Percentiles rank a stretch among this genome's conserved stretches.
phyloP scores from a whole-genome alignment of 495 filamentous ascomycete species.

The Hyaloscypha bicolor region DNA sequence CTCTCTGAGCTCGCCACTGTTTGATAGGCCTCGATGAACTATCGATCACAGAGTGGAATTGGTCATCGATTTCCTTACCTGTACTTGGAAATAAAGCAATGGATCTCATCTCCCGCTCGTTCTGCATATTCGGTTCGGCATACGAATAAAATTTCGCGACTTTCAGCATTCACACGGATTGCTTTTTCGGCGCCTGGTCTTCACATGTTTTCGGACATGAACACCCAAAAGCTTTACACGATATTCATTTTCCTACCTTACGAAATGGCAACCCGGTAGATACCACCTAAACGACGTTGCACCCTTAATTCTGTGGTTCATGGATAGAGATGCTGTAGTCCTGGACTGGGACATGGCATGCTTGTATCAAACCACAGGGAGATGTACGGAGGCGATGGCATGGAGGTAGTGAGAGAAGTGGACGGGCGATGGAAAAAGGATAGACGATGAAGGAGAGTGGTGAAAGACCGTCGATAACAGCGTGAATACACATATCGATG shows the following conservation, averaged over 20 bases:
- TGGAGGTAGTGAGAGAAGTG: conserved; percentile 27
- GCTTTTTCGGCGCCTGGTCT: conserved; percentile 38
- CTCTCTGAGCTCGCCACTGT: conserved; percentile 19
- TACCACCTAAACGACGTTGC: conserved; percentile 34
- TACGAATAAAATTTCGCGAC: conserved; percentile 26
- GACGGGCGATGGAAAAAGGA: conserved; percentile 36
- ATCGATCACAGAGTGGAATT: conserved; percentile 23
- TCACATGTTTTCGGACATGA: conserved; percentile 30
- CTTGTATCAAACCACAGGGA: conserved; percentile 28
- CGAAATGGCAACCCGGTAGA: conserved; percentile 35
- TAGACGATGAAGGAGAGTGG: conserved; percentile 33
- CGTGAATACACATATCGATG: conserved; percentile 31
- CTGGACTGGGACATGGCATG: conserved; percentile 7
- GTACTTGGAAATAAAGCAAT: conserved; percentile 32
- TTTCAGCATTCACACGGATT: conserved; percentile 29
- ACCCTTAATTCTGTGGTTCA: conserved; percentile 27
- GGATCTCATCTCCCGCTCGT: conserved; percentile 24
- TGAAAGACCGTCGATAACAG: conserved; percentile 36
- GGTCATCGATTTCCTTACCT: conserved; percentile 31
- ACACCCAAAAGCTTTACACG: conserved; percentile 34
- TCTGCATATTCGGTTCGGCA: conserved; percentile 31
- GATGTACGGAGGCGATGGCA: conserved; percentile 25
- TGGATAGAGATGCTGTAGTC: conserved; percentile 18
- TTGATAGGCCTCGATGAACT: conserved; percentile 34
- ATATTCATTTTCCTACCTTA: conserved; percentile 36